A percentile compares a stretch with the other conserved stretches of the same genome.
phyloP scores from a whole-genome alignment of 768 basidiomycete species.

The Russula griseocarnosa region DNA sequence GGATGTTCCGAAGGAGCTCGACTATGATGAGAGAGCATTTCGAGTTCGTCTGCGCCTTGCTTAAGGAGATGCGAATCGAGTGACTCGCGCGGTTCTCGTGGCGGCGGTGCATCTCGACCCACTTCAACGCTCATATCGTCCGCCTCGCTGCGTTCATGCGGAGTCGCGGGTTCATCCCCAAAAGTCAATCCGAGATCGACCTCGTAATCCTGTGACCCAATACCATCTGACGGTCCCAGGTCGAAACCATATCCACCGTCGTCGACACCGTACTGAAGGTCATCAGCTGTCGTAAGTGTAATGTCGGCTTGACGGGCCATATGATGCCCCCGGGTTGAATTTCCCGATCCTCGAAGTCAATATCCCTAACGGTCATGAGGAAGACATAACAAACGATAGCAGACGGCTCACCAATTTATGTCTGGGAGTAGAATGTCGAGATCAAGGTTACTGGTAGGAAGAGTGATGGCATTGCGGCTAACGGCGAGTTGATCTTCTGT shows the following conservation, averaged over 20 bases:
- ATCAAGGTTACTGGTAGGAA: constrained; percentile 72
- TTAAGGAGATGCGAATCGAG: constrained; percentile 60
- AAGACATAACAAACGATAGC: constrained; percentile 25
- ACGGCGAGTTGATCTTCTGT: constrained; percentile 90
- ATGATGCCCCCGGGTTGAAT: constrained; percentile 69
- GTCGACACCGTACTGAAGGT: constrained; percentile 63
- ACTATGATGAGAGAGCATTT: constrained; percentile 60
- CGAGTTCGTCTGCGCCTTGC: constrained; percentile 51
- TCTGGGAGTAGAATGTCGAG: constrained; percentile 77
- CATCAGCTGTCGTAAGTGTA: constrained; percentile 74
- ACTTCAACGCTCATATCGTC: constrained; percentile 68
- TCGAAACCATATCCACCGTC: constrained; percentile 64
- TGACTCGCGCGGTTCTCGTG: constrained; percentile 48
- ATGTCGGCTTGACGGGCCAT: constrained; percentile 85
- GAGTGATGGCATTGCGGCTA: constrained; percentile 83
- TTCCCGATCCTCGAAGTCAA: constrained; percentile 70
- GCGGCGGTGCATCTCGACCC: constrained; percentile 63
- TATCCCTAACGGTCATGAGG: constrained; percentile 50
- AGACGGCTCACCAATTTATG: constrained; percentile 61
- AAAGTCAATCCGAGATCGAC: constrained; percentile 76
- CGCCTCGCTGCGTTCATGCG: constrained; percentile 37
- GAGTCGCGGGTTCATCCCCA: constrained; percentile 44
- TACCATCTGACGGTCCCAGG: constrained; percentile 73
- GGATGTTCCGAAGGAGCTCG: constrained; percentile 64
- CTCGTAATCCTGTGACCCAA: constrained; percentile 82